phyloP scores from a whole-genome alignment of 352 stramenopile species.

The Globisporangium spiculum region DNA sequence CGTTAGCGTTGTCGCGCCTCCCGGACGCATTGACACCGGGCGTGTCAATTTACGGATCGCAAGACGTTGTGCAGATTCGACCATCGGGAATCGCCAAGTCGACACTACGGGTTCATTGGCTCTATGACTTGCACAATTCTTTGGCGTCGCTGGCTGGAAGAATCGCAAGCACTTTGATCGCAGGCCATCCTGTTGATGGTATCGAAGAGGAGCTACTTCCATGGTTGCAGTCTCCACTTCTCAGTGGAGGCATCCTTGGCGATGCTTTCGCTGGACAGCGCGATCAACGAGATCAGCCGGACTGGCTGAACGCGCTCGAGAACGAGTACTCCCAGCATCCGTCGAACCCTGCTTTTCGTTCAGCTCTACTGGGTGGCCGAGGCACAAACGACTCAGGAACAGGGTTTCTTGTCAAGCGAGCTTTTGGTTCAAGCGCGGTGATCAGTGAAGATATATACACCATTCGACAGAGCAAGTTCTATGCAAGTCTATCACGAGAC shows the following conservation, averaged over 20 bases:
- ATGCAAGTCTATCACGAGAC: slow-evolving; percentile 50
- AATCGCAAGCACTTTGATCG: slow-evolving; percentile 70
- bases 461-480: slow-evolving; percentile 50
- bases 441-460: slow-evolving; percentile 14
- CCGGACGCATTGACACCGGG: slow-evolving; percentile 43
- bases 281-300: slow-evolving; percentile 6
- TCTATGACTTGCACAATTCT: slow-evolving; percentile 80
- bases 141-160: slow-evolving; percentile 66
- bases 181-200: slow-evolving; percentile 66
- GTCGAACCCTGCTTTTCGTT: slow-evolving; percentile 12
- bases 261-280: slow-evolving; percentile 4
- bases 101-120: slow-evolving; percentile 78
- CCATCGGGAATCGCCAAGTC: slow-evolving; percentile 72
- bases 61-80: slow-evolving; percentile 73
- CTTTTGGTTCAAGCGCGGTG: background rate
- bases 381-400: background rate
- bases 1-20: slow-evolving; percentile 27
- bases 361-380: slow-evolving; percentile 1
- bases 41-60: slow-evolving; percentile 64
- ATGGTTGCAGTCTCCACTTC: slow-evolving; percentile 78
- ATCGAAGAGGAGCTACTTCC: slow-evolving; percentile 81
- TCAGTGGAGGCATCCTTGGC: slow-evolving; percentile 62
- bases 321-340: slow-evolving; percentile 15
- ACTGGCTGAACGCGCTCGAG: slow-evolving; percentile 16
- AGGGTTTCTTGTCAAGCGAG: slow-evolving; percentile 1